Evolutionary conservation across 73 alveolate species (phyloP).

Genomic region (Paramecium tetraurelia): DNA sequence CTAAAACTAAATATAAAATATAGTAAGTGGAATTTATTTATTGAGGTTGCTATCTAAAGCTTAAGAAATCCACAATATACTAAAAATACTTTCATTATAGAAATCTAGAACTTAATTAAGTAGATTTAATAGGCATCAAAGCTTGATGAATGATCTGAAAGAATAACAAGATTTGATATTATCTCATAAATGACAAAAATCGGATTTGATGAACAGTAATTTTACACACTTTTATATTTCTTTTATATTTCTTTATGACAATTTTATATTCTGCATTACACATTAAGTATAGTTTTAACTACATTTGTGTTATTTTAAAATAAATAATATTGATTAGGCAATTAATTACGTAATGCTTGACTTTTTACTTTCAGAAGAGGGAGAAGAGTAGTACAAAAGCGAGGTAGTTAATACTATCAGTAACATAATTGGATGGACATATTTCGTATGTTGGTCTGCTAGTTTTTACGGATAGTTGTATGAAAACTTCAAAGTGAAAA

Average conservation of each 20-base stretch:
- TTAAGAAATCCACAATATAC: not conserved
- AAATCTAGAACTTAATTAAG: conserved; percentile 65
- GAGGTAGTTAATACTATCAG: conserved; percentile 4
- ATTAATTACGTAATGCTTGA: conserved; percentile 1
- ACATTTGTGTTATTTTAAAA: not conserved
- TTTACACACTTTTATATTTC: not conserved
- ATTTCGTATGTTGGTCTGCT: conserved; percentile 90
- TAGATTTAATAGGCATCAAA: conserved; percentile 77
- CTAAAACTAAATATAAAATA: not conserved
- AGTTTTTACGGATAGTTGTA: conserved; percentile 88
- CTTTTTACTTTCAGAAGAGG: not conserved
- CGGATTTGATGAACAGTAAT: conserved; percentile 31
- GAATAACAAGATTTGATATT: conserved; percentile 60
- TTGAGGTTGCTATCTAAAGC: not conserved
- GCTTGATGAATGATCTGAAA: conserved; percentile 81
- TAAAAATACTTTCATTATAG: conserved; percentile 67
- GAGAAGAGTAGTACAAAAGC: not conserved
- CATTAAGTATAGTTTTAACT: not conserved
- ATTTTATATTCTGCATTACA: not conserved
- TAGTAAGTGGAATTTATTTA: not conserved
- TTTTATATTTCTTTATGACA: not conserved
- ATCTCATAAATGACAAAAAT: not conserved
- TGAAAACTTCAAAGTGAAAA: conserved; percentile 77
- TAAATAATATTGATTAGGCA: not conserved
- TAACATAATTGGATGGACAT: conserved; percentile 85